Conservation (phyloP, 176 grass and related monocot species). For the Paspalum vaginatum region DNA sequence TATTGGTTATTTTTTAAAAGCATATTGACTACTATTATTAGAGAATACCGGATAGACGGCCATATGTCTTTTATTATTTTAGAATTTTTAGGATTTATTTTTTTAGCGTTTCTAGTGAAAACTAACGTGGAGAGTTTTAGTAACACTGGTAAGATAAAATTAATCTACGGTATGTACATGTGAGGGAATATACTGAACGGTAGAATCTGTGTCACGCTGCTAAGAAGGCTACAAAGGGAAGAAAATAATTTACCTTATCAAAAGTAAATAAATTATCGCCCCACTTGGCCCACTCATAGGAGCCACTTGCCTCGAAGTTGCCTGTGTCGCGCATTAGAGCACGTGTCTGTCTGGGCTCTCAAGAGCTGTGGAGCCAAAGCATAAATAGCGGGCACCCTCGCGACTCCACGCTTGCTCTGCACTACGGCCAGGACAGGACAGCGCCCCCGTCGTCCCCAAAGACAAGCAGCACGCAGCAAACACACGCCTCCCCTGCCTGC, state of each 20-base stretch:
- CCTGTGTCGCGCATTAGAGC: not conserved
- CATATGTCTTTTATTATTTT: no score
- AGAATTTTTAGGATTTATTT: no score
- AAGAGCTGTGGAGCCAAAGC: not conserved
- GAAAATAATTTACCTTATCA: not conserved
- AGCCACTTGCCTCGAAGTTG: not conserved
- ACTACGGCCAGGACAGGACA: not conserved
- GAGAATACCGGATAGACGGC: no score
- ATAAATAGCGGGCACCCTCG: conserved; percentile 46
- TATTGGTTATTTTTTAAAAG: no score
- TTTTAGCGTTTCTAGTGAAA: no score
- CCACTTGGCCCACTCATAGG: not conserved
- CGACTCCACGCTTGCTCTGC: conserved; percentile 5
- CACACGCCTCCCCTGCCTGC: not conserved
- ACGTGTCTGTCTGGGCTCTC: conserved; percentile 19
- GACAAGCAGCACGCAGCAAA: not conserved
- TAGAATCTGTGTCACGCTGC: no score
- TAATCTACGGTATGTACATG: no score
- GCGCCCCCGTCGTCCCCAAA: not conserved
- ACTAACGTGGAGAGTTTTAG: no score
- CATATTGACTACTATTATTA: no score
- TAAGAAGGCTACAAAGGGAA: not conserved
- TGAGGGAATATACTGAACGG: no score
- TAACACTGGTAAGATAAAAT: no score
- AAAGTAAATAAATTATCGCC: not conserved